phyloP scores from a whole-genome alignment of 2,329 filamentous ascomycete genomes.

The Cordyceps cicadae region DNA sequence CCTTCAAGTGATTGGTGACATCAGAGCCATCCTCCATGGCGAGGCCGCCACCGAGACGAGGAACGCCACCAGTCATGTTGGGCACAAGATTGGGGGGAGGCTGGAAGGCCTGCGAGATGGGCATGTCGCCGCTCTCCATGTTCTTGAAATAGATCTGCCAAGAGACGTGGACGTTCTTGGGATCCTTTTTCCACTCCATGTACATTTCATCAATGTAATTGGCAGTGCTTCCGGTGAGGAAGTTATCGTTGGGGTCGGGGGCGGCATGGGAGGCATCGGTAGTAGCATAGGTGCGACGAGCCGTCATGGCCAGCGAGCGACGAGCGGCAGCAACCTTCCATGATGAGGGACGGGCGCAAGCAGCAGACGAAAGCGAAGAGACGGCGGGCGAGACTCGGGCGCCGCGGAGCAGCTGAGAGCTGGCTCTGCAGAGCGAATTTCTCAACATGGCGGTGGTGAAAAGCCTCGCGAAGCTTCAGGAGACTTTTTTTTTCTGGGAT shows the following conservation, averaged over 20 bases:
- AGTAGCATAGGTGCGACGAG: conserved; percentile 47
- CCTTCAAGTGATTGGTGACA: conserved; percentile 93
- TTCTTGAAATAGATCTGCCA: conserved; percentile 99
- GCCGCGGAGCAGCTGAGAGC: conserved; percentile 52
- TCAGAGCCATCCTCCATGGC: conserved; percentile 65
- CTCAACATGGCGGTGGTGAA: conserved; percentile 57
- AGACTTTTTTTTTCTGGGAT: conserved; percentile 6
- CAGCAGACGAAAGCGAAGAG: conserved; percentile 34
- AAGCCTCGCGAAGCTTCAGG: conserved; percentile 14
- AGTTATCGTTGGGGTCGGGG: conserved; percentile 84
- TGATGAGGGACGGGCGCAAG: conserved; percentile 32
- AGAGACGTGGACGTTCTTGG: conserved; percentile 88
- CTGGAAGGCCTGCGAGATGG: conserved; percentile 92
- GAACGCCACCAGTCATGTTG: conserved; percentile 68
- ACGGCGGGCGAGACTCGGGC: conserved; percentile 39
- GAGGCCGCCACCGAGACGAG: conserved; percentile 61
- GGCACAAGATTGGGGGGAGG: conserved; percentile 89
- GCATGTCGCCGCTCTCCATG: conserved; percentile 98
- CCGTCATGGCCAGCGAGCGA: conserved; percentile 40
- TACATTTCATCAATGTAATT: conserved; percentile 99
- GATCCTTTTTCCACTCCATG: conserved; percentile 91
- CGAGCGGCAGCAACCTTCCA: conserved; percentile 38
- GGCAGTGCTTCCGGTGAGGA: conserved; percentile 91
- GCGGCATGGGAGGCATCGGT: conserved; percentile 39
- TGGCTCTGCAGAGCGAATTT: conserved; percentile 56